Evolutionary conservation across 768 basidiomycete genomes (phyloP), one percentile per base, ranked within the genome.

Genomic region (Leccinum broughii): DNA sequence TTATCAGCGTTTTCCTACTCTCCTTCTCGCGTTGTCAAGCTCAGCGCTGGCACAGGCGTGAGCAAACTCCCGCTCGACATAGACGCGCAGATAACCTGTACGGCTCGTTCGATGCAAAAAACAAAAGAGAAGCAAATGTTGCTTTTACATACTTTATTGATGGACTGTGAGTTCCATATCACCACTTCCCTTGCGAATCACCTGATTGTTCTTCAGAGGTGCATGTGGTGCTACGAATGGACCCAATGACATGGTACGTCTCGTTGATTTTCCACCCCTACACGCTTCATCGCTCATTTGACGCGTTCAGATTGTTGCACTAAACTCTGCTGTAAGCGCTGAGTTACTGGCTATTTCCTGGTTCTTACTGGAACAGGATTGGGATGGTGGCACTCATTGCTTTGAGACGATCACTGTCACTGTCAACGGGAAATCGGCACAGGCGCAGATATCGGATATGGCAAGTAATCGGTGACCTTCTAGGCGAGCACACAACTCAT

Each of bases 401-500:
- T 77, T 76, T 64, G 68, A 80, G 51, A 76, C 65, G 60, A 77
- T 84, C 61, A 79, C 79, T 28, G 78, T 84, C 44, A 71, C 67
- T 62, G 66, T 73, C 65, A 67, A 58, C 68, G 80, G 61, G 4
- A 77, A 76, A 68, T 72, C 75, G 0, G 60, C 73, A 1, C 71
- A 73, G 55, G 82, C 82, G 3, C 71, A 76, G 55, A 79, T 84
- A 60, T 70, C 70, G n/a, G 82, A 83, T 56, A 64, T 73, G 67
- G 81, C 76, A 68, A 60, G 75, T 65, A n/a, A 37, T n/a, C 20
- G 20, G 9, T 22, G 2, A 51, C n/a, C 57, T 44, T 44, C 4
- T 24, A 26, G 13, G 14, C 22, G 50, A 30, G 14, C 35, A 46
- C 17, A 46, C 17, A 9, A 54, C 24, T 60, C 41, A 55, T 24